Conservation (phyloP, 2,329 filamentous ascomycete species). For the Stagonosporopsis rhizophila region DNA sequence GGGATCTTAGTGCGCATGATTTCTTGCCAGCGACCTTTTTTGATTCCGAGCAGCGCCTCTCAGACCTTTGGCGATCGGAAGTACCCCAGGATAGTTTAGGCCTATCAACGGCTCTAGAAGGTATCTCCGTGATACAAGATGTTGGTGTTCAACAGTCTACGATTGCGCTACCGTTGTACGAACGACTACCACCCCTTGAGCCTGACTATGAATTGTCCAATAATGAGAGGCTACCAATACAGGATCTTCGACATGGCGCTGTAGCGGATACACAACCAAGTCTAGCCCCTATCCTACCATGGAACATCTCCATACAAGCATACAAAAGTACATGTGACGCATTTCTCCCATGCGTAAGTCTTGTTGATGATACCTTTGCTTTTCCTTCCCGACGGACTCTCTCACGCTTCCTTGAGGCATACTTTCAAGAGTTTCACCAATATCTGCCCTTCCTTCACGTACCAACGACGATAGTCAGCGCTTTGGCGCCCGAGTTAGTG, state of each 20-base stretch:
- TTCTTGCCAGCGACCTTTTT: neutral
- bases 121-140: neutral
- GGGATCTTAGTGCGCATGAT: neutral
- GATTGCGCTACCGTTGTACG: neutral
- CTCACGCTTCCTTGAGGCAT: neutral
- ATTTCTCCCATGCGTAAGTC: neutral
- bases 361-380: neutral
- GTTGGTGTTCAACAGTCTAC: too few relatives aligned
- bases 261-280: neutral
- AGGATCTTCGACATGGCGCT: neutral
- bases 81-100: neutral
- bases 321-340: neutral
- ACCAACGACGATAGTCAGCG: neutral
- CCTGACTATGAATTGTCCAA: neutral
- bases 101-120: neutral
- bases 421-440: slow-evolving; percentile 1
- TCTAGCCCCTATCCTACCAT: neutral
- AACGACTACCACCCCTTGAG: neutral
- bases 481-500: neutral
- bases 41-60: neutral
- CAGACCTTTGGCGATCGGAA: neutral
- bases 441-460: neutral
- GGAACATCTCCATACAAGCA: slow-evolving; percentile 1
- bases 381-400: neutral
- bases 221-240: slow-evolving; percentile 1